These are phyloP conservation scores for Salvia sclarea DNA, from an alignment of 305 asterid species.

Conservation along the genomic window DNA sequence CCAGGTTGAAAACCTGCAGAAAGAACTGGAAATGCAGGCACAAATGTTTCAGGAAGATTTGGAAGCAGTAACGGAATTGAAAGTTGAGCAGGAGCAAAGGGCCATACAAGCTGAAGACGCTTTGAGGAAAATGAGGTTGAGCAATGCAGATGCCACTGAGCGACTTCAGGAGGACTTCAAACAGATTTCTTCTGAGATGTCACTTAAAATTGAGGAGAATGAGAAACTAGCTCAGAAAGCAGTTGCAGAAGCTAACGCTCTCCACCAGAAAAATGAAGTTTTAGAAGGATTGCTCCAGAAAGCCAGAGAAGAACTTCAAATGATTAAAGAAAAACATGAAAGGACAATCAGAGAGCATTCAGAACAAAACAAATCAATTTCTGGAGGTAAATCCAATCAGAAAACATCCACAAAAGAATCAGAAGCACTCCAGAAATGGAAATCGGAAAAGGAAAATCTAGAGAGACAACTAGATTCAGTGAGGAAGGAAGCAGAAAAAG, in stretches of 20 bases:
- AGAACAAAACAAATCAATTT: conserved; percentile 32
- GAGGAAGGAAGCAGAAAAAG: conserved; percentile 60
- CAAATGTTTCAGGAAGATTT: conserved; percentile 59
- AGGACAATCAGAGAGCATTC: conserved; percentile 41
- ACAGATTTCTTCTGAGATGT: conserved; percentile 65
- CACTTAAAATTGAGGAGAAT: conserved; percentile 57
- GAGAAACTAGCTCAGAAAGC: conserved; percentile 60
- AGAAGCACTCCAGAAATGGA: conserved; percentile 44
- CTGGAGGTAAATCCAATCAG: not conserved
- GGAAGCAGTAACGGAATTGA: conserved; percentile 50
- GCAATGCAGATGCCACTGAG: conserved; percentile 54
- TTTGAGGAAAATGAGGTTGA: conserved; percentile 53
- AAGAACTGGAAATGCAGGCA: conserved; percentile 65
- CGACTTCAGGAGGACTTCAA: conserved; percentile 66
- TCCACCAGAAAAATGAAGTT: conserved; percentile 53
- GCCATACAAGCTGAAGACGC: conserved; percentile 82
- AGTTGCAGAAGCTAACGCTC: conserved; percentile 54
- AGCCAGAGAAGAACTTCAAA: conserved; percentile 52
- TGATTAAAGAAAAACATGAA: conserved; percentile 45
- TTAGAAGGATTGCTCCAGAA: conserved; percentile 64
- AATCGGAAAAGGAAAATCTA: conserved; percentile 51
- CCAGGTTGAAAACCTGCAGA: conserved; percentile 60
- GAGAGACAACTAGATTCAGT: conserved; percentile 49
- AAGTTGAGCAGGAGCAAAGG: conserved; percentile 72
- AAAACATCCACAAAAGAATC: conserved; percentile 35